Base-by-base conservation (phyloP, 441 rosid species). In the Euphorbia corollata region DNA sequence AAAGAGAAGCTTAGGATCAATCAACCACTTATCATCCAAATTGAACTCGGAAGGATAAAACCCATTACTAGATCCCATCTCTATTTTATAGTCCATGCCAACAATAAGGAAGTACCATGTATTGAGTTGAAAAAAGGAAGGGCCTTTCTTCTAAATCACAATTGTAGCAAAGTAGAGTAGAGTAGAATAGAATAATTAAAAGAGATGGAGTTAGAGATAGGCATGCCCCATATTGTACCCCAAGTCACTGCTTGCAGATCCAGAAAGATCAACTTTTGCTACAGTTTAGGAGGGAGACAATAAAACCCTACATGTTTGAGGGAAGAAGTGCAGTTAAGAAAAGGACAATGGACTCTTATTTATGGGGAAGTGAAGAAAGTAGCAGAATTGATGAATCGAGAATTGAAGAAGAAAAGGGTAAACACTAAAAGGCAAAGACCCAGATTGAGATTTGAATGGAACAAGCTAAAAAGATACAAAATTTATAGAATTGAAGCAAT, bases 1-100 rank as follows among this genome's bases (percentile, higher is more conserved):
- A 75, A 86, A 86, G 39, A 93, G 92, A 67, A 80, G 88, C 82
- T 86, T 88, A 47, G 97, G 87, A 81, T 93, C 95, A 74, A 93
- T 77, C 59, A 90, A 73, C 96, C 94, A 87, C 83, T 85, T 93
- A 23, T 73, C 76, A 75, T 93, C 98, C 85, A 92, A 77, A 80
- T 63, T 76, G 64, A 88, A 83, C 66, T 85, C 89, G 56, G 78
- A 82, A 23, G 87, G 71, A 62, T 79, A 87, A 68, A 90, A 86
- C 60, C 72, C 87, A 83, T 82, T 81, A 68, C 81, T 75, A 82
- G 98, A 90, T 86, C 88, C 96, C 98, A 92, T 90, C 65, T 68
- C 71, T 58, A 13, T 54, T 63, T 51, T 55, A 63, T 53, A 57
- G 47, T 58, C 32, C 32, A 24, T 55, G 23, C 10, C 6, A 15